Evolutionary conservation across 2,329 filamentous ascomycete species (phyloP).

Genomic region (Fusarium dimerum): DNA sequence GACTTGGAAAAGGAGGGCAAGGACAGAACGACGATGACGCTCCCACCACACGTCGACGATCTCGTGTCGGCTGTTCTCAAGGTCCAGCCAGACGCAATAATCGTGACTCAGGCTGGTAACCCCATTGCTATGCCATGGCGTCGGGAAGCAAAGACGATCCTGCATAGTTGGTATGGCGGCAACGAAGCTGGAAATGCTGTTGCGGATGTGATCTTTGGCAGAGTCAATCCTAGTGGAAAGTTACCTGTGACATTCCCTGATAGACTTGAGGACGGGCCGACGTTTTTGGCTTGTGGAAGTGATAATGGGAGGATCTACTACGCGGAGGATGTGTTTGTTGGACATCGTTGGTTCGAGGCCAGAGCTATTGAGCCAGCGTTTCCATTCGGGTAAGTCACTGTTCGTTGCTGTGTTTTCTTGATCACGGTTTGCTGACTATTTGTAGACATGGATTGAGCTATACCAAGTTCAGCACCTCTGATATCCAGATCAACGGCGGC

Average conservation of each 20-base stretch:
- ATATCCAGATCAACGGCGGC: not conserved
- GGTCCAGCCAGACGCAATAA: conserved; percentile 6
- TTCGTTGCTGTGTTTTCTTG: not conserved
- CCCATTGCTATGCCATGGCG: conserved; percentile 17
- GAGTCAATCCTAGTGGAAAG: conserved; percentile 12
- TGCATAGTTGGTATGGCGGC: conserved; percentile 18
- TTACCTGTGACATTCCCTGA: conserved; percentile 10
- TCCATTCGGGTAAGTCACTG: conserved; percentile 12
- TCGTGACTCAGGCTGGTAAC: conserved; percentile 16
- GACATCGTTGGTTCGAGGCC: conserved; percentile 14
- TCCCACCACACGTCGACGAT: conserved; percentile 13
- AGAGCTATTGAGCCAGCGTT: conserved; percentile 7
- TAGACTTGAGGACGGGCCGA: conserved; percentile 8
- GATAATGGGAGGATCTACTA: conserved; percentile 13
- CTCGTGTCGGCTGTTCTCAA: conserved; percentile 9
- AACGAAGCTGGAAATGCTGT: conserved; percentile 16
- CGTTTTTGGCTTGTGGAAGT: conserved; percentile 9
- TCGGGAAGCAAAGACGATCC: conserved; percentile 1
- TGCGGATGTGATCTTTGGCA: conserved; percentile 14
- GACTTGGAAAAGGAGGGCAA: conserved; percentile 17
- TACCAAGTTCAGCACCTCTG: conserved; percentile 3
- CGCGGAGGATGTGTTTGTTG: conserved; percentile 15
- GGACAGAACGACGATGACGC: conserved; percentile 11
- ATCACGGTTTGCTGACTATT: not conserved
- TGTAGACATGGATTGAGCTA: conserved; percentile 13